phyloP scores from a whole-genome alignment of 805 yeast species.

The Schizosaccharomyces japonicus region DNA sequence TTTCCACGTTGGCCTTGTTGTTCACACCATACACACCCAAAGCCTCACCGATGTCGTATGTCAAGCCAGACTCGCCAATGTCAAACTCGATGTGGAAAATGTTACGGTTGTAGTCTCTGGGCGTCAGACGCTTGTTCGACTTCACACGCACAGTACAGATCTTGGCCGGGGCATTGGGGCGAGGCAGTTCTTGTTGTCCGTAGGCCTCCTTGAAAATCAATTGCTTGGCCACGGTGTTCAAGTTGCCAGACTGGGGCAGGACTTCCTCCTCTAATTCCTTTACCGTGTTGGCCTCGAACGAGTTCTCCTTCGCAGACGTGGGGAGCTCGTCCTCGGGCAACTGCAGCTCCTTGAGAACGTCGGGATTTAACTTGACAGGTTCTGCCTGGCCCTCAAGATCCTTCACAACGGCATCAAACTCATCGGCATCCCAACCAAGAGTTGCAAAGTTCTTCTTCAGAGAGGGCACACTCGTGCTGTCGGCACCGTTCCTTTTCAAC shows the following conservation, averaged over 20 bases:
- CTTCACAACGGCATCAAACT: no score
- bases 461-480: no score
- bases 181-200: conserved; percentile 29
- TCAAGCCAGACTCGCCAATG: conserved; percentile 68
- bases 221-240: conserved; percentile 37
- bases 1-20: conserved; percentile 34
- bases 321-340: neutral
- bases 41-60: conserved; percentile 88
- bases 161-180: conserved; percentile 75
- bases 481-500: no score
- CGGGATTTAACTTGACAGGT: neutral
- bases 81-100: conserved; percentile 93
- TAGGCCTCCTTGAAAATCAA: conserved; percentile 67
- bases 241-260: conserved; percentile 12
- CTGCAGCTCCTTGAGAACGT: neutral
- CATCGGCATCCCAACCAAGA: no score
- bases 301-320: neutral
- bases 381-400: no score
- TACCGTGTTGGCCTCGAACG: neutral
- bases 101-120: conserved; percentile 69
- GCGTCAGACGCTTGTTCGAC: conserved; percentile 80
- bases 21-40: conserved; percentile 87
- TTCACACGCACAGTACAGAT: conserved; percentile 74
- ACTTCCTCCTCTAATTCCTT: neutral
- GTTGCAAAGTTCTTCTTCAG: no score